Evolutionary conservation across 2,329 filamentous ascomycete species (phyloP), one percentile per base, ranked within the genome.

Genomic region (Chaetomium sp.): DNA sequence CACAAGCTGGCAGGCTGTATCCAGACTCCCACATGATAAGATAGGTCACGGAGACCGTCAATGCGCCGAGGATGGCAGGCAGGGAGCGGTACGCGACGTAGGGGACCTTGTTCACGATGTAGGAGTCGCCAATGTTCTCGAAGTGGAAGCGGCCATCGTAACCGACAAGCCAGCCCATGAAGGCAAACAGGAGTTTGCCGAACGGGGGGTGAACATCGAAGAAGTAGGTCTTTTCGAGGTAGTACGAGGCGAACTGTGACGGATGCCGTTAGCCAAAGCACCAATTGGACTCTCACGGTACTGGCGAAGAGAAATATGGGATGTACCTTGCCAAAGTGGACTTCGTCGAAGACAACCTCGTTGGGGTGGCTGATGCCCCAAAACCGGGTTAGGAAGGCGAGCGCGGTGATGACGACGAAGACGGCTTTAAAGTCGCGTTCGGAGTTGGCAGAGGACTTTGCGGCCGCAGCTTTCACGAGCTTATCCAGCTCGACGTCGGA

Each of bases 21-120:
- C 91, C 94, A 49, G 94, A 97, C 74, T 99, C 94, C 94, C 94
- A 99, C 94, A 99, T 99, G 72, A 96, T 99, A 70, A 95, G 76
- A 73, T 95, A 99, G 55, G 89, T 86, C 48, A 92, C 88, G n/a
- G 91, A 88, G 51, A 99, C 90, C 9, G 94, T 99, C 64, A 99
- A 77, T 55, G 94, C 87, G 62, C 94, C 94, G 64, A 97, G 84
- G 49, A 94, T 82, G 57, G 94, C 94, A 43, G 94, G 94, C 78
- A 99, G 83, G 46, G 91, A 88, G 65, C 94, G 89, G 76, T 95
- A 96, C 59, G 94, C 91, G 60, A 99, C 88, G 72, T 99, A 99
- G 40, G 94, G 94, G 43, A 99, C 91, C 70, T 95, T 94, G 79
- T 99, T 96, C 58, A 86, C 82, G 66, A 97, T 89, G 78, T 99